phyloP scores from a whole-genome alignment of 345 rosid species.

The Trapa incisa region DNA sequence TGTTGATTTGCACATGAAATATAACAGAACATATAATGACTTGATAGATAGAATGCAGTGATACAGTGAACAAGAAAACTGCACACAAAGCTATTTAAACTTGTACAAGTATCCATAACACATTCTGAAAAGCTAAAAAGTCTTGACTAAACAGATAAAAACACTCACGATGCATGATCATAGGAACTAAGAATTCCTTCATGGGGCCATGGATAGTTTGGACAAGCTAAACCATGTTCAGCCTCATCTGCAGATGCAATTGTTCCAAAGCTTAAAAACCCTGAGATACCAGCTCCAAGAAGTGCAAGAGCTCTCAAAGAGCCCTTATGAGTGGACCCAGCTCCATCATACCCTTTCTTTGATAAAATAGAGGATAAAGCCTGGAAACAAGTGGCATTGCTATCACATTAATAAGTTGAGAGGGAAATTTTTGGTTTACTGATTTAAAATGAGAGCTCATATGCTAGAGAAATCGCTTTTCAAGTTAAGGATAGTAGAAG shows the following conservation, averaged over 20 bases:
- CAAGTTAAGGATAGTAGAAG: neutral
- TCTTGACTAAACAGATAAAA: neutral
- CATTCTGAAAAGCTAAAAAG: neutral
- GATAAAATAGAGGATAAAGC: conserved; percentile 47
- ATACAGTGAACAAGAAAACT: neutral
- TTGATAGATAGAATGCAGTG: neutral
- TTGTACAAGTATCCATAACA: neutral
- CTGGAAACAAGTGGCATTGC: conserved; percentile 20
- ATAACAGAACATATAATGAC: neutral
- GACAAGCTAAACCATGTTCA: conserved; percentile 76
- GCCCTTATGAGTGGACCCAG: conserved; percentile 41
- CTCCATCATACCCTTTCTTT: conserved; percentile 53
- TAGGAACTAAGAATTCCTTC: conserved; percentile 92
- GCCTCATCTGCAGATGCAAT: conserved; percentile 95
- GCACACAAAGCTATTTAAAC: neutral
- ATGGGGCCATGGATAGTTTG: conserved; percentile 99
- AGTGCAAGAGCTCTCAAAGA: conserved; percentile 52
- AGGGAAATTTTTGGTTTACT: neutral
- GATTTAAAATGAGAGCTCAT: neutral
- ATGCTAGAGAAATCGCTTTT: neutral
- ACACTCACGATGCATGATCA: conserved; percentile 96
- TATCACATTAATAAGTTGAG: neutral
- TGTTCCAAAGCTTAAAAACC: conserved; percentile 62
- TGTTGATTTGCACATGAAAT: neutral
- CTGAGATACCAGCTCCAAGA: conserved; percentile 85